Conservation (phyloP, 2,329 filamentous ascomycete genomes). For the Colletotrichum sp. region DNA sequence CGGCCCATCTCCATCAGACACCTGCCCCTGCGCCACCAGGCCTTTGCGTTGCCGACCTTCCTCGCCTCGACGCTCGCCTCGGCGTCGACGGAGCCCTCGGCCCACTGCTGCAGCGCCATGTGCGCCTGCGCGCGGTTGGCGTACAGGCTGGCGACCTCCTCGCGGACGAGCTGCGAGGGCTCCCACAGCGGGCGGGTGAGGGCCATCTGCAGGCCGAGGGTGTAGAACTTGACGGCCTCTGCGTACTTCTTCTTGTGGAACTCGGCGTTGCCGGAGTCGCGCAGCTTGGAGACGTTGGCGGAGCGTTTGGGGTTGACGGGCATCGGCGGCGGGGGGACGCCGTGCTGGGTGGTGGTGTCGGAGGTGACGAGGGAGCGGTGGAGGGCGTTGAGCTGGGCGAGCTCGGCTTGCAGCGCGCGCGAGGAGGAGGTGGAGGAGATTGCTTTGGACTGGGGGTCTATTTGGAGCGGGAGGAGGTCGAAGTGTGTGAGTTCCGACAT, state of each 20-base stretch:
- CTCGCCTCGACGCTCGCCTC: conserved; percentile 89
- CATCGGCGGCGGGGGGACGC: conserved; percentile 81
- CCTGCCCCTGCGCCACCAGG: conserved; percentile 87
- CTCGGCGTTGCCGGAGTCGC: conserved; percentile 82
- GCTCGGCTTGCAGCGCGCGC: conserved; percentile 64
- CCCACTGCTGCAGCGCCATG: conserved; percentile 83
- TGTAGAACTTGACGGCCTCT: conserved; percentile 83
- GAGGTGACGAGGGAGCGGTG: conserved; percentile 76
- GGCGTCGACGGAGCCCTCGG: conserved; percentile 86
- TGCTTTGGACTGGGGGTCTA: conserved; percentile 84
- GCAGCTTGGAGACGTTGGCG: conserved; percentile 87
- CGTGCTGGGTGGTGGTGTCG: conserved; percentile 56
- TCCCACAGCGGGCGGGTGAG: conserved; percentile 85
- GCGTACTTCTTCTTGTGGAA: conserved; percentile 78
- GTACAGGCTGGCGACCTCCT: conserved; percentile 82
- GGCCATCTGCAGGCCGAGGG: conserved; percentile 90
- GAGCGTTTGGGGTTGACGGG: conserved; percentile 93
- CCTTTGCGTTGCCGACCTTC: conserved; percentile 87
- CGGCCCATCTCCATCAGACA: conserved; percentile 92
- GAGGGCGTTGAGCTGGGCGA: conserved; percentile 77
- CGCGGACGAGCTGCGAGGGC: conserved; percentile 79
- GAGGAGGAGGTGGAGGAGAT: conserved; percentile 59
- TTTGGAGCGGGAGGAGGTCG: conserved; percentile 78
- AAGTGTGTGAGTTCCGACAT: conserved; percentile 75
- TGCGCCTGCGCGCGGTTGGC: conserved; percentile 90